Evolutionary conservation across 202 grass and related monocot genomes (phyloP).

Genomic region (Bolboschoenoplectus hybrid): DNA sequence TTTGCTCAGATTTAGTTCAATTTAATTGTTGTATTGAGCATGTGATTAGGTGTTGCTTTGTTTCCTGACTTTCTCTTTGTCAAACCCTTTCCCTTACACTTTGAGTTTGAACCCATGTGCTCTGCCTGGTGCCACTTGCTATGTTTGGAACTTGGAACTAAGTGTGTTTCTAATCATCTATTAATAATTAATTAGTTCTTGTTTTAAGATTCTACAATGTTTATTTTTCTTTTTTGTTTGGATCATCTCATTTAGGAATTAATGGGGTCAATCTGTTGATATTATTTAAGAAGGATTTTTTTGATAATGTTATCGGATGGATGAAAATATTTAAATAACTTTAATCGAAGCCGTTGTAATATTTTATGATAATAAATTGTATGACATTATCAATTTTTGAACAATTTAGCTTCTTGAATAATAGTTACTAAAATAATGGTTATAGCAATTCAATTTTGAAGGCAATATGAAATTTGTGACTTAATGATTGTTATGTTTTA

Average conservation of each 20-base stretch:
- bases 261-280: not conserved
- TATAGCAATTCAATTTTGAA: too few relatives aligned
- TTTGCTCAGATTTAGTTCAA: not conserved
- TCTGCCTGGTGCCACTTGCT: not conserved
- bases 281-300: not conserved
- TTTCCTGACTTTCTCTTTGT: conserved; percentile 25
- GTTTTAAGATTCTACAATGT: not conserved
- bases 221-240: not conserved
- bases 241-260: not conserved
- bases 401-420: too few relatives aligned
- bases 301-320: not conserved
- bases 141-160: not conserved
- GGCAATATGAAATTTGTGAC: too few relatives aligned
- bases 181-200: not conserved
- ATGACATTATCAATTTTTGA: too few relatives aligned
- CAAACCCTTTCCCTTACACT: not conserved
- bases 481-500: too few relatives aligned
- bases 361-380: too few relatives aligned
- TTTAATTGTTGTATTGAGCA: not conserved
- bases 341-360: too few relatives aligned
- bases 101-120: not conserved
- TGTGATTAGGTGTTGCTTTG: conserved; percentile 40
- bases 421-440: too few relatives aligned
- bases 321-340: not conserved
- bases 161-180: not conserved